Evolutionary conservation across 306 rosid species (phyloP).

Genomic region (Trichosanthes cucumerina): DNA sequence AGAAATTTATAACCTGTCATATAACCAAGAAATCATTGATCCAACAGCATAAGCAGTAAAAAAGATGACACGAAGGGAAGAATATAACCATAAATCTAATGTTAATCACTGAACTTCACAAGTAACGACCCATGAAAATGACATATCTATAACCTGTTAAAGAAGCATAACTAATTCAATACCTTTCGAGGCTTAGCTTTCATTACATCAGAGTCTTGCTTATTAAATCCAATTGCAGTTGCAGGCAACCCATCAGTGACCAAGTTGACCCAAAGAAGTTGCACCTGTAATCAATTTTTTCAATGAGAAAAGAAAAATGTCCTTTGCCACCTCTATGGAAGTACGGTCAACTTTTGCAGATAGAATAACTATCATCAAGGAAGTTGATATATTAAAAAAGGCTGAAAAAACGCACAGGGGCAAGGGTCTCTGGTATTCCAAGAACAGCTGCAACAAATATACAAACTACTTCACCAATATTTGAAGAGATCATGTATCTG

Average conservation of each 20-base stretch:
- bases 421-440: slow-evolving; percentile 96
- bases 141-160: not conserved
- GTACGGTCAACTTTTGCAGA: not conserved
- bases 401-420: slow-evolving; percentile 64
- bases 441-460: slow-evolving; percentile 98
- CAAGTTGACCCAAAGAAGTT: slow-evolving; percentile 96
- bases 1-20: not conserved
- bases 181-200: slow-evolving; percentile 94
- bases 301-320: not conserved
- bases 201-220: slow-evolving; percentile 97
- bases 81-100: not conserved
- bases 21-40: not conserved
- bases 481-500: slow-evolving; percentile 98
- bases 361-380: not conserved
- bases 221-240: slow-evolving; percentile 95
- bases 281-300: slow-evolving; percentile 46
- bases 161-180: slow-evolving; percentile 8
- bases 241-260: slow-evolving; percentile 99
- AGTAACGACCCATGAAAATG: not conserved
- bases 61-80: not conserved
- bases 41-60: not conserved
- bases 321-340: not conserved
- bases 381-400: not conserved
- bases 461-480: slow-evolving; percentile 98
- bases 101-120: not conserved